These are phyloP conservation scores for Candida broadrunensis DNA, from an alignment of 805 yeast genomes.

Conservation along the genomic window DNA sequence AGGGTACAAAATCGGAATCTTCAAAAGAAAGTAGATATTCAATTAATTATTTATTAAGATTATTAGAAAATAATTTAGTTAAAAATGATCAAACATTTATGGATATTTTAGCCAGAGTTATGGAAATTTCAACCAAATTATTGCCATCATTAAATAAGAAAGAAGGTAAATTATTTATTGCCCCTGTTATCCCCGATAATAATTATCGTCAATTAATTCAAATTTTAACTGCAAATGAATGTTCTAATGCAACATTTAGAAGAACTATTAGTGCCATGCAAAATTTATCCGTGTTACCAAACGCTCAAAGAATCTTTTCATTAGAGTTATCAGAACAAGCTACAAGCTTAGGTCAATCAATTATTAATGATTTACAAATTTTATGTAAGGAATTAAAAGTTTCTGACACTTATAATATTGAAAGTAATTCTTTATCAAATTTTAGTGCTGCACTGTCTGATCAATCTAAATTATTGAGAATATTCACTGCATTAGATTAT, in stretches of 20 bases:
- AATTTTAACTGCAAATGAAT: constrained; percentile 75
- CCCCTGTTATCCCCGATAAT: constrained; percentile 63
- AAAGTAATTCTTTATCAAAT: constrained; percentile 53
- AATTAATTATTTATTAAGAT: constrained; percentile 59
- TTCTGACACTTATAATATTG: constrained; percentile 39
- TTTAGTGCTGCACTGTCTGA: constrained; percentile 81
- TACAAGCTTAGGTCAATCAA: constrained; percentile 48
- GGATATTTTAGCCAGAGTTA: constrained; percentile 71
- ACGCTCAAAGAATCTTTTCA: constrained; percentile 65
- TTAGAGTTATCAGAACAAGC: constrained; percentile 66
- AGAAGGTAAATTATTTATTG: constrained; percentile 20
- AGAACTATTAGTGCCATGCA: constrained; percentile 81
- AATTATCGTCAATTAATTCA: constrained; percentile 63
- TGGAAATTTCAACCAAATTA: constrained; percentile 77
- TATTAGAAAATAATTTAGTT: constrained; percentile 63
- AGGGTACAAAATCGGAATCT: constrained; percentile 22
- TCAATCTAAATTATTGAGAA: constrained; percentile 83
- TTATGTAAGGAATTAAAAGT: constrained; percentile 44
- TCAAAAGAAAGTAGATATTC: constrained; percentile 56
- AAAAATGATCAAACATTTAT: constrained; percentile 71
- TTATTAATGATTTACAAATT: constrained; percentile 53
- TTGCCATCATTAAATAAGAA: constrained; percentile 43
- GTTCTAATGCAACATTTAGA: constrained; percentile 81
- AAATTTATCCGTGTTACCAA: constrained; percentile 59
- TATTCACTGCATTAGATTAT: constrained; percentile 84